Evolutionary conservation across 2,329 filamentous ascomycete genomes (phyloP), one percentile per base, ranked within the genome.

Genomic region (Lachnellula occidentalis): DNA sequence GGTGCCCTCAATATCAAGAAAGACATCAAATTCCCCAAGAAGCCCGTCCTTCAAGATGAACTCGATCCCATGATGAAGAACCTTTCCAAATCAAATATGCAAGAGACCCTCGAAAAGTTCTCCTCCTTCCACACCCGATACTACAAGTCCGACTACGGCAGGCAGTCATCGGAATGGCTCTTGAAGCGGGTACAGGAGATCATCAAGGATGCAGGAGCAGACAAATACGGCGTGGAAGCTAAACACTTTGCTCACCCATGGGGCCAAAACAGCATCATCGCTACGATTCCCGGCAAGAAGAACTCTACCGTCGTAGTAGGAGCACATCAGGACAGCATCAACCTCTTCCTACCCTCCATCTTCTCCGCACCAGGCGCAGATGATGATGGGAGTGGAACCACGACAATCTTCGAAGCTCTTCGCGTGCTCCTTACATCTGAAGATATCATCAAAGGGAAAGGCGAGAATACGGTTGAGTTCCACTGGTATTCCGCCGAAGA

Each of bases 401-500:
- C 97, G 19, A 97, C 92, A 9, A 97, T 96, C 63, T 82, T 97
- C 51, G 92, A 99, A 73, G 89, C 91, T 3, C 81, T 99, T 67
- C 83, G 90, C 36, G 86, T 89, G 43, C 78, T 97, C 7, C 79
- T 96, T 53, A 80, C 81, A 62, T 86, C 86, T n/a, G 73, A 86
- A 58, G 80, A 85, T 50, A 79, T 96, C 56, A 72, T 85, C 37
- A 74, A 79, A 49, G 90, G 90, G 59, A 82, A 89, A 61, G 86
- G 85, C 4, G 73, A 82, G 56, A 96, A 96, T 74, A 95, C 90
- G 1, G 78, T 99, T 63, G 92, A 97, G 74, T 97, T 97, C 72
- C 92, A 96, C 73, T 96, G 90, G 90, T 96, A 95, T 75, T 89
- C 86, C 45, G 91, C 90, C 11, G 91, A 96, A 70, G 91, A 96